Percentiles rank a stretch among this genome's conserved stretches.
Evolutionary conservation across 805 yeast species (phyloP).

Genomic region (Tetrapisispora fleetii): DNA sequence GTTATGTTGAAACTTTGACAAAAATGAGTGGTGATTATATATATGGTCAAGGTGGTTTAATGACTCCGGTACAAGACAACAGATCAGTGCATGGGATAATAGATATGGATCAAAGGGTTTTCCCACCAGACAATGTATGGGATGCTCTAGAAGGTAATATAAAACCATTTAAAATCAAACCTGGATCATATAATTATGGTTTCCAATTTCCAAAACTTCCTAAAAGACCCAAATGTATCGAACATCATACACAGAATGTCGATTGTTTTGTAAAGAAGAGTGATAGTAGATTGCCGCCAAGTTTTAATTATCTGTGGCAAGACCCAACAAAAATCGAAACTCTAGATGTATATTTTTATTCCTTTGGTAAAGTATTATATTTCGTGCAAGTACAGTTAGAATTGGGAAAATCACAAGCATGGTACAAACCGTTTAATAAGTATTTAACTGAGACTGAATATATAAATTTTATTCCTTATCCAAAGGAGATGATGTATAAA

Average conservation of each 20-base stretch:
- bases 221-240: conserved; percentile 19
- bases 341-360: conserved; percentile 19
- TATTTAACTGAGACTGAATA: conserved; percentile 12
- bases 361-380: conserved; percentile 23
- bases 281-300: conserved; percentile 22
- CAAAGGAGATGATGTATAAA: conserved; percentile 13
- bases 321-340: conserved; percentile 18
- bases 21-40: conserved; percentile 14
- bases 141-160: conserved; percentile 21
- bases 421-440: conserved; percentile 24
- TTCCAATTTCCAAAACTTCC: conserved; percentile 22
- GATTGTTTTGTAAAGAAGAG: conserved; percentile 15
- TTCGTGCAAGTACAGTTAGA: conserved; percentile 21
- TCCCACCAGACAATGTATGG: conserved; percentile 28
- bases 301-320: conserved; percentile 22
- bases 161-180: conserved; percentile 23
- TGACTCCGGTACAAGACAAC: conserved; percentile 22
- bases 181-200: conserved; percentile 20
- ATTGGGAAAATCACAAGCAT: conserved; percentile 21
- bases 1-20: conserved; percentile 22
- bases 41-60: conserved; percentile 16
- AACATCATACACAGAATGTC: conserved; percentile 15
- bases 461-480: conserved; percentile 22
- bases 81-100: conserved; percentile 20
- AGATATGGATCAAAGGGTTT: conserved; percentile 15